Evolutionary conservation across 1,284 basidiomycete species (phyloP).

Genomic region (Leccinum colubrinum): DNA sequence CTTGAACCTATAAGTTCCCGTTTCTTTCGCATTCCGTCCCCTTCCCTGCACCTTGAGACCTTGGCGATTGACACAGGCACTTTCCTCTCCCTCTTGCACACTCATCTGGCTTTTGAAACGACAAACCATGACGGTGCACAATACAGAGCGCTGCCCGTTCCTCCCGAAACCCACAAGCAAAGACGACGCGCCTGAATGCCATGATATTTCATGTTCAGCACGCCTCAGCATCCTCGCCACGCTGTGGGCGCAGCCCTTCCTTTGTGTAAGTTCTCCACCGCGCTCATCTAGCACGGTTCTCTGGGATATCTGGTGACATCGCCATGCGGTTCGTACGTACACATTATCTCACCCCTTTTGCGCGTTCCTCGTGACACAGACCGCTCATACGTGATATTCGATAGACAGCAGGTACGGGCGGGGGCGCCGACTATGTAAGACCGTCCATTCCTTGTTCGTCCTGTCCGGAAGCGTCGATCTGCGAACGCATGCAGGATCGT

Average conservation of each 20-base stretch:
- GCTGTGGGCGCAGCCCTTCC: slow-evolving; percentile 19
- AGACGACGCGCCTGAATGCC: slow-evolving; percentile 1
- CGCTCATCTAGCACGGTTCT: slow-evolving; percentile 10
- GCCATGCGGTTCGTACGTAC: slow-evolving; percentile 16
- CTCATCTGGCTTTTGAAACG: background rate
- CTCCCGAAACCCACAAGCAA: slow-evolving; percentile 6
- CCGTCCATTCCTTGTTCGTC: background rate
- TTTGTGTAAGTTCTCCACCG: slow-evolving; percentile 11
- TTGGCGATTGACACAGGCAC: background rate
- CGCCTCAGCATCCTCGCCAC: slow-evolving; percentile 12
- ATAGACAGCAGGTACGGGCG: slow-evolving; percentile 17
- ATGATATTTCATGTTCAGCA: slow-evolving; percentile 6
- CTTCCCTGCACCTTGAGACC: background rate
- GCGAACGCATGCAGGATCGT: slow-evolving; percentile 6
- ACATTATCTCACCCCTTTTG: background rate
- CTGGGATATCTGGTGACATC: slow-evolving; percentile 9
- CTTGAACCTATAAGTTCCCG: no score
- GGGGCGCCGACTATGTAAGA: slow-evolving; percentile 11
- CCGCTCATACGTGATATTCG: background rate
- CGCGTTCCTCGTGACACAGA: background rate
- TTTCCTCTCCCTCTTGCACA: background rate
- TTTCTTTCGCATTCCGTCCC: background rate
- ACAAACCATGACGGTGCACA: background rate
- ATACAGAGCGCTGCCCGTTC: slow-evolving; percentile 8
- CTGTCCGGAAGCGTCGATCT: background rate